phyloP scores from a whole-genome alignment of 2,329 filamentous ascomycete genomes.

The Ascochyta clinopodiicola region DNA sequence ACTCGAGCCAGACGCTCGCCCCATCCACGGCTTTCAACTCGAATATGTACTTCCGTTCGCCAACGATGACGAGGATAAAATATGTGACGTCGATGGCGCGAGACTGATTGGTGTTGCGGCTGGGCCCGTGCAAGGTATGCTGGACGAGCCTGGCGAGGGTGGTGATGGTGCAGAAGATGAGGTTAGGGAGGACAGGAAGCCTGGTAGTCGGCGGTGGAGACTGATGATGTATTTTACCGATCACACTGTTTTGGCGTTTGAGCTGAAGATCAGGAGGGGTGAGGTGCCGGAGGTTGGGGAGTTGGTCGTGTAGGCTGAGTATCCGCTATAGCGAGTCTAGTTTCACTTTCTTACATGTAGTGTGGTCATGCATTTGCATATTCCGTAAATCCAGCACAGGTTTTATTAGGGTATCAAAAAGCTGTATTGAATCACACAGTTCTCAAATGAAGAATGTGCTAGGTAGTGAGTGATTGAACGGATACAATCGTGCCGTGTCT shows the following conservation, averaged over 20 bases:
- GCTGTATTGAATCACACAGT: no score
- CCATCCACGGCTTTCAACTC: constrained; percentile 60
- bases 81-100: constrained; percentile 17
- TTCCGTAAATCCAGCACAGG: no score
- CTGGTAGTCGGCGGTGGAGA: constrained; percentile 59
- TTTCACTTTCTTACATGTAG: no score
- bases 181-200: no score
- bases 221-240: constrained; percentile 76
- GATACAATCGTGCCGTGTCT: no score
- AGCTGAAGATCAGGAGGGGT: constrained; percentile 54
- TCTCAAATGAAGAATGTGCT: no score
- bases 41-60: constrained; percentile 62
- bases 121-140: constrained; percentile 64
- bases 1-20: constrained; percentile 40
- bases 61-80: constrained; percentile 3
- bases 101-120: constrained; percentile 72
- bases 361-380: no score
- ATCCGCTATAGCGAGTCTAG: no score
- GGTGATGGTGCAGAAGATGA: constrained; percentile 42
- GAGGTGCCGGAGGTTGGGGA: constrained; percentile 24
- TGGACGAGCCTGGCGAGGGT: constrained; percentile 27
- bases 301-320: constrained; percentile 29
- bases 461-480: no score
- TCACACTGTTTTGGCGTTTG: constrained; percentile 73
- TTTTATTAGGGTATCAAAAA: no score